Evolutionary conservation across 1,284 basidiomycete species (phyloP), one percentile per base, ranked within the genome.

Genomic region (Rhodotorula sp.): DNA sequence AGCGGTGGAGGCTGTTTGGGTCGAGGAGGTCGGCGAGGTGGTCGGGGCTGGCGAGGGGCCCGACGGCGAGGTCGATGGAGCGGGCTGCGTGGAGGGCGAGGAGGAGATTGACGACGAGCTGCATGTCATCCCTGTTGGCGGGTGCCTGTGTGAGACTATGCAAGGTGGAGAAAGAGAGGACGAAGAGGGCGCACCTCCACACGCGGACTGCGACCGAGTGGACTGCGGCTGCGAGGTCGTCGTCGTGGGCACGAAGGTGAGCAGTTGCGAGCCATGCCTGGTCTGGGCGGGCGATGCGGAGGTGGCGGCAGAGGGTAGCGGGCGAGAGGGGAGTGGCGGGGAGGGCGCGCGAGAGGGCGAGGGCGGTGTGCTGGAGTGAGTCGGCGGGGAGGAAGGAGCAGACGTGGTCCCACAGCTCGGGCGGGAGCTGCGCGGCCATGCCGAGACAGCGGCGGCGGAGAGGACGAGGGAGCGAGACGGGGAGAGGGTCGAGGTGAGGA

Each of bases 21-120:
- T 71, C 61, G 48, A 79, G 58, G 34, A 79, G 71, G 49, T 78
- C 77, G 14, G 78, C 73, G 42, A 77, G 59, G 42, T 78, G 70
- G 25, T 77, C 78, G 9, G 74, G 76, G 9, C 69, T 57, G 64
- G 72, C 78, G 42, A 77, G 59, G 7, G 78, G 78, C 0, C 78
- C 78, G 41, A 78, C 64, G 16, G 72, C 53, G 27, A 79, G 61
- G 23, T 19, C 13, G 49, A 79, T 55, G 13, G 57, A 19, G 23
- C 46, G 56, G 16, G 73, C 17, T 14, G 46, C 23, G 0, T 76
- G 75, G 21, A 76, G 64, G 4, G 64, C 23, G 53, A 61, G 55
- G 44, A 73, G 50, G 27, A 79, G 60, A 64, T 78, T 79, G 71
- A 78, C 70, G 27, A 78, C 62, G 21, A 77, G 61, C 44, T 78